These are phyloP conservation scores for Suhomyces bribrorum DNA, from an alignment of 1,139 yeast genomes.

Conservation along the genomic window DNA sequence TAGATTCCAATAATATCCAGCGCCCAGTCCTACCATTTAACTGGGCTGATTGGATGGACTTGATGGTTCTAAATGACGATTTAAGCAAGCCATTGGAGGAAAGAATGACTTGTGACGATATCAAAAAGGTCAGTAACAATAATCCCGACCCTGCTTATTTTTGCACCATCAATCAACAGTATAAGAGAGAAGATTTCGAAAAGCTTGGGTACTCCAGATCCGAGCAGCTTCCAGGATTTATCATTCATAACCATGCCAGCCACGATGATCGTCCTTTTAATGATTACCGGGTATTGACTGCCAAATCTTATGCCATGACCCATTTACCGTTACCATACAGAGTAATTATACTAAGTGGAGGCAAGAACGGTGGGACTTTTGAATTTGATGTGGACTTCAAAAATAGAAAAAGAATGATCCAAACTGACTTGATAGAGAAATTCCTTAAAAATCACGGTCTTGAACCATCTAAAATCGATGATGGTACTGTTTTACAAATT, in stretches of 20 bases:
- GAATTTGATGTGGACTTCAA: constrained; percentile 32
- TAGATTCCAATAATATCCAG: constrained; percentile 4
- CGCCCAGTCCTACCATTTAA: constrained; percentile 18
- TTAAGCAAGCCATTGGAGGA: constrained; percentile 11
- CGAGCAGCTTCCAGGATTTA: constrained; percentile 19
- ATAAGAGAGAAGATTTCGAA: constrained; percentile 11
- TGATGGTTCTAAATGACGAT: constrained; percentile 14
- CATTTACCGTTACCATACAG: constrained; percentile 33
- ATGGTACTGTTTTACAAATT: constrained; percentile 17
- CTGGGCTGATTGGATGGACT: constrained; percentile 24
- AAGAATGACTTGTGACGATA: constrained; percentile 14
- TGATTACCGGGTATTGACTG: constrained; percentile 18
- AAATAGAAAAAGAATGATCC: constrained; percentile 15
- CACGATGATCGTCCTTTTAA: constrained; percentile 19
- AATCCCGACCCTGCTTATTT: constrained; percentile 20
- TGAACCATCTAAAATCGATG: constrained; percentile 13
- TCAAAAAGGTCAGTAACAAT: constrained; percentile 17
- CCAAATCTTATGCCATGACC: constrained; percentile 22
- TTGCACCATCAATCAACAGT: constrained; percentile 13
- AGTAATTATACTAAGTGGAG: constrained; percentile 31
- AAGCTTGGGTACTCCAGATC: constrained; percentile 14
- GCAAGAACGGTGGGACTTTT: constrained; percentile 27
- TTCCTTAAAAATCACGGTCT: constrained; percentile 14
- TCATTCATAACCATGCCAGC: constrained; percentile 23
- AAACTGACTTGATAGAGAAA: constrained; percentile 14